Percentiles rank a stretch among this genome's conserved stretches.
These are phyloP conservation scores for Fusarium phyllophilum DNA, from an alignment of 2,329 filamentous ascomycete species.

Conservation along the genomic window DNA sequence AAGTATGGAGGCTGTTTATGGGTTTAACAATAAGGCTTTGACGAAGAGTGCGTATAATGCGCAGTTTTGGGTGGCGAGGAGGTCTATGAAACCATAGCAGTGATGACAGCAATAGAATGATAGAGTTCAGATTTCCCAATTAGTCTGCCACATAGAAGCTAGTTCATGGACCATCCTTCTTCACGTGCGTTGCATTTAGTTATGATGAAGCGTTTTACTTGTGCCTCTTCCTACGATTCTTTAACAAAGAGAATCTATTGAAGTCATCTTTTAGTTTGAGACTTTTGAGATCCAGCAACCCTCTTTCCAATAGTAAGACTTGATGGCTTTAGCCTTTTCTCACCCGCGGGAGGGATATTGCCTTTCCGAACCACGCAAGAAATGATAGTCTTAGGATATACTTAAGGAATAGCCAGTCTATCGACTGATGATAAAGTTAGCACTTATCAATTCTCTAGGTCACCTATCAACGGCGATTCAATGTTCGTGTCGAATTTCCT, in stretches of 20 bases:
- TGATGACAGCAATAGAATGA: not conserved
- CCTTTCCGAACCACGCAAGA: too few species aligned
- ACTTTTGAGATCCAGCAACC: not conserved
- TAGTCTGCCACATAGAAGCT: accelerated
- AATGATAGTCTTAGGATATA: accelerated
- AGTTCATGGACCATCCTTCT: not conserved
- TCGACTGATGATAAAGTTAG: not conserved
- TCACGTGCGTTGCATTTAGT: not conserved
- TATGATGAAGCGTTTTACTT: not conserved
- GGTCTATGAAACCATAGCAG: conserved; percentile 17
- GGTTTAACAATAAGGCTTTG: conserved; percentile 61
- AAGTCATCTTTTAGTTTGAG: not conserved
- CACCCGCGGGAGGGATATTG: accelerated
- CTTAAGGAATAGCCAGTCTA: not conserved
- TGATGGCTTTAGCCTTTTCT: accelerated
- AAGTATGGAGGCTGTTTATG: conserved; percentile 61
- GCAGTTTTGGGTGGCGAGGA: conserved; percentile 62
- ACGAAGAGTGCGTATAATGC: conserved; percentile 64
- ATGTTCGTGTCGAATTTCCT: not conserved
- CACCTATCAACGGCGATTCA: not conserved
- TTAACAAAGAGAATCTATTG: too few species aligned
- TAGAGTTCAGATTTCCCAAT: accelerated
- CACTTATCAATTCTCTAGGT: not conserved
- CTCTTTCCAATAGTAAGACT: accelerated
- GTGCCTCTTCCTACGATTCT: accelerated